phyloP scores from a whole-genome alignment of 2,329 filamentous ascomycete genomes.

The Cyphellophora europaea region DNA sequence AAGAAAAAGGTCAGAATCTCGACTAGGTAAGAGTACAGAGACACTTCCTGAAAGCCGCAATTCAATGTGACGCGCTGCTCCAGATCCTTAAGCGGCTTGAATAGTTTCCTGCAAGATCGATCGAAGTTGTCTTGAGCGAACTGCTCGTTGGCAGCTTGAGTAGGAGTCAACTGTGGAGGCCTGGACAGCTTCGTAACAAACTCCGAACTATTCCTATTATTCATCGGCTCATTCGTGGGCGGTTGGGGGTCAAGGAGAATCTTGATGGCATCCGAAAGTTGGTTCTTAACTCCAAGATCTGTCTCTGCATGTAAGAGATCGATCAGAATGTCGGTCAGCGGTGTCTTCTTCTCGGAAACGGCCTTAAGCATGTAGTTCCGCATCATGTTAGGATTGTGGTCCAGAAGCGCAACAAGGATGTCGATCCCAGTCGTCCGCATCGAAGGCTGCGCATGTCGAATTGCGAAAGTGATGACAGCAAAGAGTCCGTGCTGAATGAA shows the following conservation, averaged over 20 bases:
- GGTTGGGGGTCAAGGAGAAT: constrained; percentile 72
- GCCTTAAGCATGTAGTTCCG: constrained; percentile 77
- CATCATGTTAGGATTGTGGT: constrained; percentile 92
- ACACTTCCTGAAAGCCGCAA: constrained; percentile 73
- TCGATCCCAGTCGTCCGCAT: constrained; percentile 90
- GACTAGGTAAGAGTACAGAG: constrained; percentile 82
- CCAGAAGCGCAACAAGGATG: constrained; percentile 85
- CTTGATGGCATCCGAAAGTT: constrained; percentile 91
- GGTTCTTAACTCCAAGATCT: constrained; percentile 88
- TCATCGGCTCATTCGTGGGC: constrained; percentile 48
- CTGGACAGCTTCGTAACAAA: constrained; percentile 54
- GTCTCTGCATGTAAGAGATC: constrained; percentile 84
- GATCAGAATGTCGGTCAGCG: constrained; percentile 84
- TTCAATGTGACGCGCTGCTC: constrained; percentile 49
- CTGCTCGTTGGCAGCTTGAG: constrained; percentile 55
- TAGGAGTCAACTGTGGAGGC: constrained; percentile 50
- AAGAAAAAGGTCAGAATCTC: constrained; percentile 93
- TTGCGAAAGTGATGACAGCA: constrained; percentile 80
- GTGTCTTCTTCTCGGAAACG: constrained; percentile 74
- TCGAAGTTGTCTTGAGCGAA: constrained; percentile 89
- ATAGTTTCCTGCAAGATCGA: constrained; percentile 72
- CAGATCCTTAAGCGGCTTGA: constrained; percentile 75
- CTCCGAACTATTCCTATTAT: constrained; percentile 50
- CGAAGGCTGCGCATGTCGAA: constrained; percentile 73
- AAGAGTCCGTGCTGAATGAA: constrained; percentile 83